Evolutionary conservation across 768 basidiomycete species (phyloP).

Genomic region (Rubroboletus satanas): DNA sequence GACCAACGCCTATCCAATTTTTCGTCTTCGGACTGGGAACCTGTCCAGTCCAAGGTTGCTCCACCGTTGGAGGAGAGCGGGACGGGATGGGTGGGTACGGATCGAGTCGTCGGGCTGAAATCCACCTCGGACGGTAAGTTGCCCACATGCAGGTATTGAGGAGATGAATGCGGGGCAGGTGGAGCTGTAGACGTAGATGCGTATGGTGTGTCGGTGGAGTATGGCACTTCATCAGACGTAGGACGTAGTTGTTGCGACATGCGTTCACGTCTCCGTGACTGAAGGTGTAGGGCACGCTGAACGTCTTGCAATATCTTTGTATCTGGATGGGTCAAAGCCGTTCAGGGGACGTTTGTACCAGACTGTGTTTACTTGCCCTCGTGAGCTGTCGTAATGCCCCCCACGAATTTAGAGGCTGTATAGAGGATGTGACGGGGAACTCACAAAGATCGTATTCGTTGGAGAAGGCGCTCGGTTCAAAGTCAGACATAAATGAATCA

Average conservation of each 20-base stretch:
- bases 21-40: constrained; percentile 51
- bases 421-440: constrained; percentile 26
- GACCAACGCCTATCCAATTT: constrained; percentile 61
- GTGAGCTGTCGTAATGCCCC: constrained; percentile 45
- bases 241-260: constrained; percentile 24
- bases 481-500: constrained; percentile 31
- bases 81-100: constrained; percentile 53
- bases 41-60: constrained; percentile 70
- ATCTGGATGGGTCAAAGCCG: constrained; percentile 41
- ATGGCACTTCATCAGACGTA: constrained; percentile 18
- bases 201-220: constrained; percentile 29
- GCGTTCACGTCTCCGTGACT: constrained; percentile 72
- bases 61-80: constrained; percentile 69
- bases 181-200: constrained; percentile 30
- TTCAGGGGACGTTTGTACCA: constrained; percentile 9
- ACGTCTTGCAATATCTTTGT: constrained; percentile 80
- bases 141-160: constrained; percentile 19
- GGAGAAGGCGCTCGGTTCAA: constrained; percentile 49
- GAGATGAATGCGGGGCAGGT: constrained; percentile 14
- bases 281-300: constrained; percentile 67
- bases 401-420: constrained; percentile 11
- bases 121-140: constrained; percentile 49
- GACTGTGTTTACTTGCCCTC: constrained; percentile 52
- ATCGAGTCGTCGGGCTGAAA: constrained; percentile 62
- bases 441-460: constrained; percentile 77